These are phyloP conservation scores for Euclidium syriacum DNA, from an alignment of 345 rosid species.

Conservation along the genomic window DNA sequence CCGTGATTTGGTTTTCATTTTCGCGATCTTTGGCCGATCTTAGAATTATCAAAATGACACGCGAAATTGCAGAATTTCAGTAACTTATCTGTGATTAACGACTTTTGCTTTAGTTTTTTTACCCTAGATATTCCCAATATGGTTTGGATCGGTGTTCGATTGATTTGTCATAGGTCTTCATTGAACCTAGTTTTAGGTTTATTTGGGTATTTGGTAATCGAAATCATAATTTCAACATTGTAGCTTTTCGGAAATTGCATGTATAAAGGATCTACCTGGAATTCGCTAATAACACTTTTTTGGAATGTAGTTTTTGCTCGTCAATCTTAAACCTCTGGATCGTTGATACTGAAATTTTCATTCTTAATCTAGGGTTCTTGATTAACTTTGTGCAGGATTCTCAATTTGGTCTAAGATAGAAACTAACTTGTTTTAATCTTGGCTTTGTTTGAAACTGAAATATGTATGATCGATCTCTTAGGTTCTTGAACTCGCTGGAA, in stretches of 20 bases:
- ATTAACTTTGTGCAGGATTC: not conserved
- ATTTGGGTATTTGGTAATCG: not conserved
- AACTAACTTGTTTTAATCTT: not conserved
- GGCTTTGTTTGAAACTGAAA: not conserved
- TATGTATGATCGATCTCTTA: not conserved
- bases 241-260: no score
- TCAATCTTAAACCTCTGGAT: no score
- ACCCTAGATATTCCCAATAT: not conserved
- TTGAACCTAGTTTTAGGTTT: not conserved
- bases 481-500: constrained; percentile 92
- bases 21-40: not conserved
- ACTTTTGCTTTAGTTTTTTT: not conserved
- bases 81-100: not conserved
- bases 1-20: not conserved
- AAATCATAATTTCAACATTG: not conserved
- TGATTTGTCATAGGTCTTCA: not conserved
- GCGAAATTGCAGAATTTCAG: not conserved
- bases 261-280: no score
- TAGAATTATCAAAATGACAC: not conserved
- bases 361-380: not conserved
- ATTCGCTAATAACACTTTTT: no score
- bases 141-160: not conserved
- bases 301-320: no score
- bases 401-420: not conserved
- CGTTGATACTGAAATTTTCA: not conserved